Evolutionary conservation across 176 grass and related monocot genomes (phyloP), one percentile per base, ranked within the genome.

Genomic region (Cocos nucifera): DNA sequence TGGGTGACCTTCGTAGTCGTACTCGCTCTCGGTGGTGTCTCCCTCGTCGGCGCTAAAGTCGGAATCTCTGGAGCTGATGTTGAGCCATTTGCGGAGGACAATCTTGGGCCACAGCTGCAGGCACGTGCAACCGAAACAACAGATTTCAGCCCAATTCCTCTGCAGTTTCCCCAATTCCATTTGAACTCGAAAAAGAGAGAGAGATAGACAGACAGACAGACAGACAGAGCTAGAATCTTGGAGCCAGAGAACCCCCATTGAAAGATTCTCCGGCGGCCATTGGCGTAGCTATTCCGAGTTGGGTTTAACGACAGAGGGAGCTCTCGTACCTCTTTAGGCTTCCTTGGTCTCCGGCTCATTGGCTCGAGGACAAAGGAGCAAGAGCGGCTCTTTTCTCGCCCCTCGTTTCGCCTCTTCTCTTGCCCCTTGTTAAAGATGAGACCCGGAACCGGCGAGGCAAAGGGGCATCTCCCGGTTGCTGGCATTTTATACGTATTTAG

Each of bases 41-140:
- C 54, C 73, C 73, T 97, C 93, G 66, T 97, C 93, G 73, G 93
- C 87, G 72, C 93, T 97, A 62, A 80, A 97, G 17, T 97, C 87
- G 29, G 93, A 97, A 3, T 88, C 84, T 61, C 74, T 64, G 53
- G 93, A 91, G 78, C 52, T 58, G 81, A 97, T 91, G 63, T 97
- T 97, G 76, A 97, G 93, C 93, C 87, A 97, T 59, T 97, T 97
- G 7, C 81, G 81, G 39, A 97, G 76, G 53, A 91, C 84, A 23
- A 86, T 73, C 84, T 75, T 97, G 32, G 72, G 78, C 93, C 93
- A 97, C 22, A 97, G 84, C 93, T 97, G 87, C 71, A 57, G 53
- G 73, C 28, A 77, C 59, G n/a, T 52, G 62, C 51, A 62, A 70
- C 67, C 81, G 71, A 81, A 83, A 69, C 70, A 81, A 56, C 79